phyloP scores from a whole-genome alignment of 345 rosid genomes.

The Crucihimalaya himalaica region DNA sequence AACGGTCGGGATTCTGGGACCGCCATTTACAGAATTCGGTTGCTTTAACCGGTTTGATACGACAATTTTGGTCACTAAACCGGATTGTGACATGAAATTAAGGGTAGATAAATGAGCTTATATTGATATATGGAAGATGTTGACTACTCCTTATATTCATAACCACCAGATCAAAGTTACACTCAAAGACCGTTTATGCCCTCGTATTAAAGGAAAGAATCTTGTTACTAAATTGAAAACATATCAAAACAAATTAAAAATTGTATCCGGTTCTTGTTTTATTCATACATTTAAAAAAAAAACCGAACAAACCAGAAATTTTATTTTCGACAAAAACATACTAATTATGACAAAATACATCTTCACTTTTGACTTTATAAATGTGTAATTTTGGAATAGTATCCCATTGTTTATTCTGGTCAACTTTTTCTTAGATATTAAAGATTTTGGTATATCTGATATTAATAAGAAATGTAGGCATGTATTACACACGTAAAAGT shows the following conservation, averaged over 20 bases:
- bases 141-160: neutral
- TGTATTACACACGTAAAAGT: neutral
- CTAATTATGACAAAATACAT: neutral
- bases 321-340: neutral
- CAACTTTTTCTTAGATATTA: conserved; percentile 22
- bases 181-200: neutral
- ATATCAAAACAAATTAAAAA: neutral
- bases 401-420: neutral
- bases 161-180: neutral
- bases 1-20: conserved; percentile 47
- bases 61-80: conserved; percentile 1
- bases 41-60: conserved; percentile 18
- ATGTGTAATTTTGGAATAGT: conserved; percentile 10
- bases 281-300: neutral
- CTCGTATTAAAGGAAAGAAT: too few relatives aligned
- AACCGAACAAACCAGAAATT: neutral
- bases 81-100: conserved; percentile 16
- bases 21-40: conserved; percentile 35
- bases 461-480: neutral
- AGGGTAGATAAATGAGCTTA: neutral
- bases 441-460: conserved; percentile 17
- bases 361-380: neutral
- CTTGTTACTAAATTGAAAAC: neutral
- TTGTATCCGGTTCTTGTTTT: neutral
- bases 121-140: conserved; percentile 3